Evolutionary conservation across 2,329 filamentous ascomycete species (phyloP), one percentile per base, ranked within the genome.

Genomic region (Clonostachys chloroleuca): DNA sequence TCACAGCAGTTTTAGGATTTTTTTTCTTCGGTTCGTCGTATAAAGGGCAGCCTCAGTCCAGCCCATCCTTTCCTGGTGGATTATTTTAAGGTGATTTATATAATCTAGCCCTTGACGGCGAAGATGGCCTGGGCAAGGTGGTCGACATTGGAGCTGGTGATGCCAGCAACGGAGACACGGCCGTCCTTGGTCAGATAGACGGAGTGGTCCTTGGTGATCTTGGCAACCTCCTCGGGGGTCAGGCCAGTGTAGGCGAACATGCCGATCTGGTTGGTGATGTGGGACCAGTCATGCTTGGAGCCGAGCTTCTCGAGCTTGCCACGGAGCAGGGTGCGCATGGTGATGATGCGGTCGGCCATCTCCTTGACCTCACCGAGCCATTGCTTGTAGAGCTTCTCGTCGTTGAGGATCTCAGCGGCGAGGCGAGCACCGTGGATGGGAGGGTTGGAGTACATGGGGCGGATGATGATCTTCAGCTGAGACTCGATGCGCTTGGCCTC

Each of bases 161-260:
- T 92, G 58, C 89, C 89, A 42, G 89, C 89, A 47, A 94, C 87
- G 42, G 86, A 91, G 67, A 94, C 94, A 63, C 89, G 82, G 59
- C 89, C 89, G 64, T 94, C 87, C 78, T 90, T 94, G 71, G 94
- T 97, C 56, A 92, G 92, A 68, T 99, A 99, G 60, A 99, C 92
- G 51, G 90, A 96, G 80, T 94, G 89, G 77, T 97, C 89, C 78
- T 95, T 91, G 57, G 92, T 89, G 52, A 99, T 79, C 61, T 75
- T 76, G 47, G 92, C 87, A 89, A 97, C 96, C 76, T 96, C 88
- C 73, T 92, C 86, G 47, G 92, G 76, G 59, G 79, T 92, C 61
- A 99, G 77, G 52, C 94, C 94, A 45, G 94, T 99, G 81, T 95
- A 99, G 59, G 94, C 92, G 65, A 99, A 99, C 94, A 99, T 99